A percentile compares a stretch with the other conserved stretches of the same genome.
These are phyloP conservation scores for Leonotis leonurus DNA, from an alignment of 257 asterid genomes.

Conservation along the genomic window DNA sequence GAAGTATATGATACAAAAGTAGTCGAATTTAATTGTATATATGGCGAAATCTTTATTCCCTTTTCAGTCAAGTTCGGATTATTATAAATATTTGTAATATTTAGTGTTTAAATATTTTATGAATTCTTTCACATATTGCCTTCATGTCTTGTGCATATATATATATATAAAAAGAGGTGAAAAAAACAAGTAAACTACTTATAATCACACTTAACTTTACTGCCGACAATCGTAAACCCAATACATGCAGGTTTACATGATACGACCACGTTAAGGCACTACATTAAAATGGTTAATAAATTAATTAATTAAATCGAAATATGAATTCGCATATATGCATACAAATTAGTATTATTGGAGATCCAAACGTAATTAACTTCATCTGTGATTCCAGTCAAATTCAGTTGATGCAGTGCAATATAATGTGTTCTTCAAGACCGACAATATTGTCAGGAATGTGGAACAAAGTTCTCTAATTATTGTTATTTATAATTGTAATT, in stretches of 20 bases:
- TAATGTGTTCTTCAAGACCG: slow-evolving; percentile 18
- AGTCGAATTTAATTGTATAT: too few relatives aligned
- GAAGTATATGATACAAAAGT: too few relatives aligned
- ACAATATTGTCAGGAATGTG: slow-evolving; percentile 25
- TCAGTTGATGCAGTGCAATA: slow-evolving; percentile 12
- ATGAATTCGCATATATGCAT: not conserved
- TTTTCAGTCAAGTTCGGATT: too few relatives aligned
- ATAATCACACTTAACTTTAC: not conserved
- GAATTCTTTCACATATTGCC: too few relatives aligned
- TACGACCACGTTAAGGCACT: too few relatives aligned
- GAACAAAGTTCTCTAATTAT: not conserved
- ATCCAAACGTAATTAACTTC: slow-evolving; percentile 1
- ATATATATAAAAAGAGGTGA: too few relatives aligned
- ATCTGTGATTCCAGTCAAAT: slow-evolving; percentile 19
- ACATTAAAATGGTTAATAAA: too few relatives aligned
- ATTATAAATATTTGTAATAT: too few relatives aligned
- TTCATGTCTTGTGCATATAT: too few relatives aligned
- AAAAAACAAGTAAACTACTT: not conserved
- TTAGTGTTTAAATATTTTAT: too few relatives aligned
- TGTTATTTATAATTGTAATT: not conserved
- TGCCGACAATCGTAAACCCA: not conserved
- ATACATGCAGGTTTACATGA: slow-evolving; percentile 2
- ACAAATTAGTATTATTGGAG: not conserved
- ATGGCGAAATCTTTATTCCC: too few relatives aligned
- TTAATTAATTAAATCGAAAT: not conserved